Percentiles rank a stretch among this genome's conserved stretches.
Conservation (phyloP, 2,329 filamentous ascomycete species). For the Colletotrichum sp. region DNA sequence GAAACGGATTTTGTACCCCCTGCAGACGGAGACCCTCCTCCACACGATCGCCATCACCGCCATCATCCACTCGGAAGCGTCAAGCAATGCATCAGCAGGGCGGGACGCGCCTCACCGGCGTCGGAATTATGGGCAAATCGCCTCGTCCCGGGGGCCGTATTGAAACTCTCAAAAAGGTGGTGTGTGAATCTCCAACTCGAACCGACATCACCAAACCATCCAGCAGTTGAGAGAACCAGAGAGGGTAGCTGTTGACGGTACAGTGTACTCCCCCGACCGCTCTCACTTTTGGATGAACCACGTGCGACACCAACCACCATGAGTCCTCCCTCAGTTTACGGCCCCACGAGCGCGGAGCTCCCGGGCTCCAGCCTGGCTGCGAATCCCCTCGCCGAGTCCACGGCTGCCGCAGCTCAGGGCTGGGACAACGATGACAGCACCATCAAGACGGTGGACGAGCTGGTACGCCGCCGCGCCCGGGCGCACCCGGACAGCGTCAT, state of each 20-base stretch:
- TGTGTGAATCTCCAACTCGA: neutral
- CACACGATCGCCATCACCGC: neutral
- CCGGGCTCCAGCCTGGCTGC: conserved; percentile 2
- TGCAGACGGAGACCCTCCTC: conserved; percentile 4
- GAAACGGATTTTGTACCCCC: neutral
- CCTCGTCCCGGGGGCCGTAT: neutral
- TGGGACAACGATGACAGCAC: conserved; percentile 22
- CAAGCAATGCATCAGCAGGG: neutral
- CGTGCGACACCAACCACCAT: neutral
- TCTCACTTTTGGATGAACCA: neutral
- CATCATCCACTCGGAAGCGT: neutral
- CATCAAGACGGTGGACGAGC: conserved; percentile 27
- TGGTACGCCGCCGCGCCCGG: conserved; percentile 27
- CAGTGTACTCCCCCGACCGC: neutral
- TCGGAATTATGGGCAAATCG: neutral
- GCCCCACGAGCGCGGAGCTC: conserved; percentile 14
- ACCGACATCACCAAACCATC: neutral
- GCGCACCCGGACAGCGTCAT: conserved; percentile 38
- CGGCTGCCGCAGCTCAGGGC: neutral
- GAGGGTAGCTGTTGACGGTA: neutral
- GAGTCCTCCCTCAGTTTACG: conserved; percentile 20
- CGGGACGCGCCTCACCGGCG: neutral
- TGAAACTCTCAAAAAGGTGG: neutral
- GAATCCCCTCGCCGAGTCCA: neutral
- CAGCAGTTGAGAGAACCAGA: neutral